Conservation (phyloP, 148 eudicot genomes). For the Cornus kousa region DNA sequence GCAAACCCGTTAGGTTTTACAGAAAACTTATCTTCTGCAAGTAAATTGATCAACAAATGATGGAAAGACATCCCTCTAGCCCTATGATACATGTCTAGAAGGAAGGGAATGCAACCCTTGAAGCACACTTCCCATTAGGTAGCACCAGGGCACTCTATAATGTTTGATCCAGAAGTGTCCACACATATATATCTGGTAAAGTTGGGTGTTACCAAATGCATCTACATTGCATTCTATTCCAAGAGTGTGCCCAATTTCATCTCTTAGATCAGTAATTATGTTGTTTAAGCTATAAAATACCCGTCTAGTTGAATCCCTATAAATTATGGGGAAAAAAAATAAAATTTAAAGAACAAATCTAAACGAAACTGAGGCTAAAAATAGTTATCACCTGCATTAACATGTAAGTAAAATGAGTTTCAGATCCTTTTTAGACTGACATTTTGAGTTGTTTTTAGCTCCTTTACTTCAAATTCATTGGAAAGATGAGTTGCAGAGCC, state of each 20-base stretch:
- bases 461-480: too few relatives aligned
- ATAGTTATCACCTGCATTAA: too few relatives aligned
- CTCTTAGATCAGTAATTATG: conserved; percentile 46
- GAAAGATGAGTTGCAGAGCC: too few relatives aligned
- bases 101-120: conserved; percentile 46
- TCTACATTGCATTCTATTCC: conserved; percentile 71
- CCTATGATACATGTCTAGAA: conserved; percentile 25
- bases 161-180: conserved; percentile 37
- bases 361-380: too few relatives aligned
- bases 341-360: too few relatives aligned
- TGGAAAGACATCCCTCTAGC: too few relatives aligned
- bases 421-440: too few relatives aligned
- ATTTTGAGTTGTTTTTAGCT: too few relatives aligned
- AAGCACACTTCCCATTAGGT: conserved; percentile 44
- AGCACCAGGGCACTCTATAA: conserved; percentile 47
- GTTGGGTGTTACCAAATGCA: conserved; percentile 54
- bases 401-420: too few relatives aligned
- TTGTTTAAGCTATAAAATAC: conserved; percentile 53
- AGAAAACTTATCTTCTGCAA: too few relatives aligned
- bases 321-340: too few relatives aligned
- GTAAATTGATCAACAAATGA: neutral
- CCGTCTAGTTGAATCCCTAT: conserved; percentile 61
- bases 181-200: conserved; percentile 78
- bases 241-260: conserved; percentile 45
- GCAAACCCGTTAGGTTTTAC: too few relatives aligned